phyloP scores from a whole-genome alignment of 2,329 filamentous ascomycete species.

The Apiospora rasikravindrae region DNA sequence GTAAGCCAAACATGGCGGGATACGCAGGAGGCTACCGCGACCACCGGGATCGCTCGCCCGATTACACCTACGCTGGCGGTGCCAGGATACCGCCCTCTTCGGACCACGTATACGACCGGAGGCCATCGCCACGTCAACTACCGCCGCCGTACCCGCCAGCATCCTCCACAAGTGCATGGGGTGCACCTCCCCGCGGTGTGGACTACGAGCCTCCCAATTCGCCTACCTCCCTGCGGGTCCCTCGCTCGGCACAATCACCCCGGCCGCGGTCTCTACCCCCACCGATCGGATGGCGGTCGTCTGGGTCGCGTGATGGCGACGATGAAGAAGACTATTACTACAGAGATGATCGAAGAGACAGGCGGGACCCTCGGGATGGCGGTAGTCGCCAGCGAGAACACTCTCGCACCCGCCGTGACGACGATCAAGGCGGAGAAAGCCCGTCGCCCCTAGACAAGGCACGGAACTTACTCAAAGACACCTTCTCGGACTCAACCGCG shows the following conservation, averaged over 20 bases:
- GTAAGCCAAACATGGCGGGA: conserved; percentile 11
- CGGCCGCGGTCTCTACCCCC: conserved; percentile 38
- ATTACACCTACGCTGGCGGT: conserved; percentile 14
- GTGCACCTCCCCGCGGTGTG: conserved; percentile 16
- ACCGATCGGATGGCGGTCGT: conserved; percentile 19
- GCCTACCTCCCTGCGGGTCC: conserved; percentile 30
- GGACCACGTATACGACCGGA: conserved; percentile 10
- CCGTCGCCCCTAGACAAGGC: conserved; percentile 45
- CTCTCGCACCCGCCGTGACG: background rate
- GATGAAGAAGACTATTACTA: conserved; percentile 20
- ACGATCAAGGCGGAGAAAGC: conserved; percentile 10
- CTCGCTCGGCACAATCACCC: conserved; percentile 28
- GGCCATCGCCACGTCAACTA: background rate
- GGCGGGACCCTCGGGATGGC: background rate
- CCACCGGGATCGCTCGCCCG: conserved; percentile 12
- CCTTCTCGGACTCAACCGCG: conserved; percentile 53
- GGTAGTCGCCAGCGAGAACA: background rate
- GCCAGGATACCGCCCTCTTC: background rate
- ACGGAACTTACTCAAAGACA: conserved; percentile 48
- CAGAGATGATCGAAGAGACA: conserved; percentile 1
- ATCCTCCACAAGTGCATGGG: background rate
- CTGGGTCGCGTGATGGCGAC: conserved; percentile 20
- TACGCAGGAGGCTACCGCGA: conserved; percentile 15
- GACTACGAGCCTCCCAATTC: conserved; percentile 42
- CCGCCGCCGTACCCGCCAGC: conserved; percentile 9